A percentile compares a stretch with the other conserved stretches of the same genome.
phyloP scores from a whole-genome alignment of 148 eudicot species.

The Euryodendron excelsum region DNA sequence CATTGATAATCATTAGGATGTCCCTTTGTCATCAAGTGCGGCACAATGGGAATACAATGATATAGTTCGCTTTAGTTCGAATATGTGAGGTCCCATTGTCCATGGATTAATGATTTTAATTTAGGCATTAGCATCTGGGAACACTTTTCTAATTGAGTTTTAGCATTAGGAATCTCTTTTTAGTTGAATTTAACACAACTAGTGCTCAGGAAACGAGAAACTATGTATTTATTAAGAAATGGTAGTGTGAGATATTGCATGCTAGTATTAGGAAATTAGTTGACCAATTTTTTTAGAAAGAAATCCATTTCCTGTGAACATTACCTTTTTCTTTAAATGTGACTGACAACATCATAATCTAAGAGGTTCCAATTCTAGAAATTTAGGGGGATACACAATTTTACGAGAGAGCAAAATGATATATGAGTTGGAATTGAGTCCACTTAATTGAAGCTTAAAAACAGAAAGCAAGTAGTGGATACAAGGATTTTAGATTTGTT shows the following conservation, averaged over 20 bases:
- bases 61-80: not conserved
- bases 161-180: not conserved
- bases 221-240: not conserved
- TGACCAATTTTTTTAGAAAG: not conserved
- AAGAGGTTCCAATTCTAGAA: not conserved
- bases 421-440: not conserved
- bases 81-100: not conserved
- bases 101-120: not conserved
- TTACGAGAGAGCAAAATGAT: not conserved
- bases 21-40: not conserved
- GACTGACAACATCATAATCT: not conserved
- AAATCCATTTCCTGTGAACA: not conserved
- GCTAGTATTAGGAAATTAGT: not conserved
- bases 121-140: not conserved
- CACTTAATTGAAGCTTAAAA: not conserved
- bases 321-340: not conserved
- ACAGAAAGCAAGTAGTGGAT: not conserved
- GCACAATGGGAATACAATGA: not conserved
- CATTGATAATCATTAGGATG: not conserved
- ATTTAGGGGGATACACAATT: not conserved
- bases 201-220: not conserved
- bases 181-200: not conserved
- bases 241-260: not conserved
- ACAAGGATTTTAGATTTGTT: not conserved
- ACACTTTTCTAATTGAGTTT: not conserved